phyloP scores from a whole-genome alignment of 1,139 yeast species.

The Chernovozyma aurita region DNA sequence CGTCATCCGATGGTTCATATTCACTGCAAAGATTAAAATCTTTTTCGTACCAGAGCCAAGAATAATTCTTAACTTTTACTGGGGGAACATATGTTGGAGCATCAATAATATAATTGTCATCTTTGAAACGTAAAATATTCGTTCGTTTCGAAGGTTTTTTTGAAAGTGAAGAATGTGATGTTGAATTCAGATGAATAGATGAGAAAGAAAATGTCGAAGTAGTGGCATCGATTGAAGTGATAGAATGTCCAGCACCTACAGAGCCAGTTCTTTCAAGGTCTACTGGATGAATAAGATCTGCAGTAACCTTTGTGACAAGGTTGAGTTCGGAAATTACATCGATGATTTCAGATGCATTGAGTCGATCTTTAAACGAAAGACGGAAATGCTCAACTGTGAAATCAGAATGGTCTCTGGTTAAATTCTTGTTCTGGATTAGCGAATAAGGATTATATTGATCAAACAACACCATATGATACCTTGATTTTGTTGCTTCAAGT shows the following conservation, averaged over 20 bases:
- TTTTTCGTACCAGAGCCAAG: conserved; percentile 38
- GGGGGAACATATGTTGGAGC: conserved; percentile 1
- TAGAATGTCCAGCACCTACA: conserved; percentile 8
- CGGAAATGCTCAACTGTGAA: conserved; percentile 22
- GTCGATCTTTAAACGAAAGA: conserved; percentile 27
- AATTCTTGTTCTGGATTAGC: conserved; percentile 6
- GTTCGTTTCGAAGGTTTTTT: conserved; percentile 1
- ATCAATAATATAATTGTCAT: conserved; percentile 17
- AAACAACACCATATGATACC: conserved; percentile 23
- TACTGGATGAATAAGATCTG: not conserved
- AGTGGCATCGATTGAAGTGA: conserved; percentile 12
- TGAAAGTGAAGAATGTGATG: conserved; percentile 10
- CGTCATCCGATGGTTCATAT: conserved; percentile 23
- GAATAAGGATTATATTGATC: conserved; percentile 16
- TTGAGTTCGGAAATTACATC: conserved; percentile 2
- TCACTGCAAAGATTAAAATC: conserved; percentile 27
- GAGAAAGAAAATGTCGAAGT: conserved; percentile 10
- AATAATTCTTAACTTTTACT: conserved; percentile 9
- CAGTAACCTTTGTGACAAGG: conserved; percentile 1
- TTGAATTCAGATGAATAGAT: conserved; percentile 12
- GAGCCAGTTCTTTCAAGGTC: not conserved
- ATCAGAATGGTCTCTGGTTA: conserved; percentile 15
- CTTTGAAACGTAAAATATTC: conserved; percentile 12
- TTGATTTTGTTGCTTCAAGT: conserved; percentile 21
- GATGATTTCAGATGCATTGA: conserved; percentile 21